These are phyloP conservation scores for Rhytidhysteron rufulum DNA, from an alignment of 2,329 filamentous ascomycete species.

Conservation along the genomic window DNA sequence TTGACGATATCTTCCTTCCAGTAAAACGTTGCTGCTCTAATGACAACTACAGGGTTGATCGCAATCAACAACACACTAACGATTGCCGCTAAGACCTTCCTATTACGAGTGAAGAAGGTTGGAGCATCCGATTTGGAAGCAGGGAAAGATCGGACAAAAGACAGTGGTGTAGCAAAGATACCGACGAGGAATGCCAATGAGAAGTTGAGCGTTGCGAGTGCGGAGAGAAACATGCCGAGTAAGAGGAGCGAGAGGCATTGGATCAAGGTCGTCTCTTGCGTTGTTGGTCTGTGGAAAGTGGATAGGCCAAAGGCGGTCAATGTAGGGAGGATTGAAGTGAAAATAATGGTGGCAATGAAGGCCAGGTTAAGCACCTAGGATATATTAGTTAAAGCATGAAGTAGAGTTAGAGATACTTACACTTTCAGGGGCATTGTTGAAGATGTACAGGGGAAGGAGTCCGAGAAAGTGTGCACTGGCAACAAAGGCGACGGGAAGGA, in stretches of 20 bases:
- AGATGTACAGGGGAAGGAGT: constrained; percentile 76
- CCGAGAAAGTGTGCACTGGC: constrained; percentile 71
- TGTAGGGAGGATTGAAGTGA: constrained; percentile 31
- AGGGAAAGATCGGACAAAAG: constrained; percentile 56
- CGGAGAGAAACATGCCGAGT: constrained; percentile 85
- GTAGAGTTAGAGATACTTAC: constrained; percentile 60
- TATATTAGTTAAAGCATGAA: constrained; percentile 24
- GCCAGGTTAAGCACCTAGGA: constrained; percentile 15
- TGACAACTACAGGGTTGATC: constrained; percentile 32
- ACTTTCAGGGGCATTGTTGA: constrained; percentile 67
- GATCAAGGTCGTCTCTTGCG: constrained; percentile 71
- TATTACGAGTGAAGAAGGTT: constrained; percentile 1
- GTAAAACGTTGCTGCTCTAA: constrained; percentile 20
- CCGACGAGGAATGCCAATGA: constrained; percentile 83
- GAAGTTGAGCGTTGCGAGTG: constrained; percentile 94
- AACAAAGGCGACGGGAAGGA: constrained; percentile 71
- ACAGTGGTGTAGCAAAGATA: constrained; percentile 70
- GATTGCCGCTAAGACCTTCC: constrained; percentile 7
- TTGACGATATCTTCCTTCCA: constrained; percentile 41
- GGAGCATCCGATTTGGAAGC: neutral
- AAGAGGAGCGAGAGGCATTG: constrained; percentile 91
- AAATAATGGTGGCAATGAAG: constrained; percentile 29
- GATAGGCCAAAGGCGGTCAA: constrained; percentile 23
- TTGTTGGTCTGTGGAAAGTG: constrained; percentile 48
- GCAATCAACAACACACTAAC: constrained; percentile 18